Base-by-base conservation (phyloP, 176 grass and related monocot genomes). In the Zizania latifolia region DNA sequence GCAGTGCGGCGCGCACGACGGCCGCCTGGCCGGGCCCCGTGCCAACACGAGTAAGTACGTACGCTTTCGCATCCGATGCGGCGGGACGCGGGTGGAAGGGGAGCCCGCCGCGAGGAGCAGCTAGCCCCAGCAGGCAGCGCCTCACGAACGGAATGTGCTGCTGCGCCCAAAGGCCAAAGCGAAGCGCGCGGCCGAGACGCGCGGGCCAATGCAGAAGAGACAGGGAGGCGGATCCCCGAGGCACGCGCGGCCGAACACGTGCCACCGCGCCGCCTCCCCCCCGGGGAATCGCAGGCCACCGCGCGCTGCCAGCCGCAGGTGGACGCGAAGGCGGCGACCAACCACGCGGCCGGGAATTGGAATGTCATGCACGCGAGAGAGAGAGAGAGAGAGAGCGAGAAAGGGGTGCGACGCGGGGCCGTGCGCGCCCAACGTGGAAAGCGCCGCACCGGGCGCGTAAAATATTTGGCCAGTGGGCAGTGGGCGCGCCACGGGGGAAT, bases 141-240 rank as follows among this genome's bases (percentile, higher is more conserved):
- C 44, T 5, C 15, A 16, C 41, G 41, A 44, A 44, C 41, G 41
- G 44, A 46, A 46, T n/a, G n/a, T n/a, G n/a, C n/a, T 46, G 44
- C 5, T 19, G 44, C 44, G 44, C n/a, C n/a, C n/a, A n/a, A n/a
- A n/a, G n/a, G n/a, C n/a, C 4, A 14, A 44, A 44, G 41, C 41
- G 41, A 21, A 15, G 58, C 58, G 14, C 27, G 11, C 9, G 59
- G 66, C 67, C 43, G 11, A 31, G 26, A 4, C 1, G 40, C 40
- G 32, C 77, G 84, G 71, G n/a, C 69, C 75, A 74, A 83, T 79
- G 80, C 80, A 69, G 1, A 62, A 74, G 75, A 83, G 86, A 88
- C 80, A 83, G 68, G 35, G 54, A 51, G n/a, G 24, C 5, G 4
- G 68, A 83, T 43, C 79, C 8, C 44, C 8, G 26, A 7, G 19